Evolutionary conservation across 2,329 filamentous ascomycete genomes (phyloP).

Genomic region (Teratosphaeria zuluensis): DNA sequence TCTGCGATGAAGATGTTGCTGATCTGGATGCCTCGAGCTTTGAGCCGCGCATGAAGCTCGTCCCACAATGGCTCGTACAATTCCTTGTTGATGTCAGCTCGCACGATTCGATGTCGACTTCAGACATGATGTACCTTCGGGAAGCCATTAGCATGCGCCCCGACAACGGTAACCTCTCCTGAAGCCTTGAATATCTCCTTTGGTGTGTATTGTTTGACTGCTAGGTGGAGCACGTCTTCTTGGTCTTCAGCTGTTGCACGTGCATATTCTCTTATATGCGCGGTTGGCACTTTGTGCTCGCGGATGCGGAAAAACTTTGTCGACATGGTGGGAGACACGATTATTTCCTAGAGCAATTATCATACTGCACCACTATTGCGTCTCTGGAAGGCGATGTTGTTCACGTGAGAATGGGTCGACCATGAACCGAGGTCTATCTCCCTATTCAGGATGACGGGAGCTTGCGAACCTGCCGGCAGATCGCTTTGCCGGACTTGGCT

Average conservation of each 20-base stretch:
- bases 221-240: conserved; percentile 63
- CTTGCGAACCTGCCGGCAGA: not conserved
- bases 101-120: not conserved
- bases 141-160: conserved; percentile 83
- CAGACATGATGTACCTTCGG: conserved; percentile 54
- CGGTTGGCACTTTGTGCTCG: conserved; percentile 63
- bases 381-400: too few species aligned
- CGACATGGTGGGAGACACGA: conserved; percentile 7
- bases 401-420: too few species aligned
- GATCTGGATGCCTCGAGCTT: conserved; percentile 56
- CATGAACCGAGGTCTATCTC: too few species aligned
- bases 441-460: too few species aligned
- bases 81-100: conserved; percentile 47
- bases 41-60: conserved; percentile 56
- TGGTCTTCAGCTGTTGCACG: conserved; percentile 62
- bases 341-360: too few species aligned
- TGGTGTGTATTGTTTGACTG: conserved; percentile 83
- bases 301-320: conserved; percentile 51
- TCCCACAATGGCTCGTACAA: conserved; percentile 89
- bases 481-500: not conserved
- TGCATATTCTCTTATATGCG: conserved; percentile 76
- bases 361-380: too few species aligned
- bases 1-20: conserved; percentile 85
- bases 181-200: conserved; percentile 56
- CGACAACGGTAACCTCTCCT: conserved; percentile 77